These are phyloP conservation scores for Phytophthora multivora DNA, from an alignment of 352 stramenopile genomes.

Conservation along the genomic window DNA sequence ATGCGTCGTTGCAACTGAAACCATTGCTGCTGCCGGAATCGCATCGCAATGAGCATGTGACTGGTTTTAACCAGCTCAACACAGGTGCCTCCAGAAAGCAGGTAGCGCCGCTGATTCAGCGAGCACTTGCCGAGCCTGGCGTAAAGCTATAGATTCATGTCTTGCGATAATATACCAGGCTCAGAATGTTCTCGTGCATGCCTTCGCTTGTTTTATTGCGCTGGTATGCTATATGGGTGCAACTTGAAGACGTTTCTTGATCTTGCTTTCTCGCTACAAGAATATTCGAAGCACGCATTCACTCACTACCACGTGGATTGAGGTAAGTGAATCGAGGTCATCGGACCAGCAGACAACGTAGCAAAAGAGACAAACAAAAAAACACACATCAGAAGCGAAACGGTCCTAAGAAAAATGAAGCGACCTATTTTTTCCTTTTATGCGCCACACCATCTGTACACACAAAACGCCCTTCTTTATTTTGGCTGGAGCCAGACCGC, in stretches of 20 bases:
- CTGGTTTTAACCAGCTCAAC: slow-evolving; percentile 67
- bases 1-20: slow-evolving; percentile 51
- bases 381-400: too few species aligned
- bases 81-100: slow-evolving; percentile 73
- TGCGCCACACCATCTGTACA: background rate
- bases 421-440: background rate
- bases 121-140: slow-evolving; percentile 35
- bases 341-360: too few species aligned
- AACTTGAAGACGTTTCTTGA: background rate
- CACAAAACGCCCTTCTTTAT: too few species aligned
- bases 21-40: slow-evolving; percentile 37
- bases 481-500: background rate
- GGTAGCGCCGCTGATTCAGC: slow-evolving; percentile 71
- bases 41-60: slow-evolving; percentile 34
- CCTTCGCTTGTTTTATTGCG: too few species aligned
- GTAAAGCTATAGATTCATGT: slow-evolving; percentile 16
- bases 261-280: background rate
- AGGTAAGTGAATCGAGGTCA: too few species aligned
- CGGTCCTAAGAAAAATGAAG: too few species aligned
- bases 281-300: too few species aligned
- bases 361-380: too few species aligned
- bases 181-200: too few species aligned
- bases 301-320: too few species aligned
- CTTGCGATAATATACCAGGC: background rate
- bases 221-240: too few species aligned